phyloP scores from a whole-genome alignment of 805 yeast genomes.

The Lachancea nothofagi region DNA sequence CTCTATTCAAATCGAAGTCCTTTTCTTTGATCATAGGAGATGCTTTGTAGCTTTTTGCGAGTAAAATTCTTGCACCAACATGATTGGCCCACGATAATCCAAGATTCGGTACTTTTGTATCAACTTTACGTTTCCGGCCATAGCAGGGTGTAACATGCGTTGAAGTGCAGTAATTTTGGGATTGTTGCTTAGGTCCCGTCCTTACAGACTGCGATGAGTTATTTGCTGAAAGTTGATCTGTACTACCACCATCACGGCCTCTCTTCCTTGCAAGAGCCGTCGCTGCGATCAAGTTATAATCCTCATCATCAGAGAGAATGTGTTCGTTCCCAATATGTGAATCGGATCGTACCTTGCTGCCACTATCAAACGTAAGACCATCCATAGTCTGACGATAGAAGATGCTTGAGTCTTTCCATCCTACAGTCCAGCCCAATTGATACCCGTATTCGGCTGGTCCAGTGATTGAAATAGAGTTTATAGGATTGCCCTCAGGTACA shows the following conservation, averaged over 20 bases:
- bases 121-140: constrained; percentile 29
- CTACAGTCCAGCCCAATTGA: constrained; percentile 67
- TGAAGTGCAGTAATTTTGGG: not conserved
- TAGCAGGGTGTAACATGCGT: not conserved
- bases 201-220: not conserved
- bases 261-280: constrained; percentile 5
- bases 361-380: constrained; percentile 2
- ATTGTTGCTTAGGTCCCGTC: not conserved
- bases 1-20: constrained; percentile 30
- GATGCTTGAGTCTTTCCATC: constrained; percentile 57
- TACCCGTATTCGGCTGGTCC: constrained; percentile 43
- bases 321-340: constrained; percentile 8
- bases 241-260: not conserved
- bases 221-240: too few species aligned
- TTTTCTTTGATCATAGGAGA: constrained; percentile 28
- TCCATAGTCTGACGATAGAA: constrained; percentile 24
- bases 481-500: constrained; percentile 12
- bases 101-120: constrained; percentile 44
- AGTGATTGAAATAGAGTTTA: constrained; percentile 11
- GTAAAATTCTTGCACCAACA: constrained; percentile 44
- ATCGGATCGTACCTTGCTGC: not conserved
- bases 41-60: constrained; percentile 41
- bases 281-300: constrained; percentile 17
- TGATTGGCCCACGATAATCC: constrained; percentile 52
- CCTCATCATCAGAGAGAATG: constrained; percentile 30